phyloP scores from a whole-genome alignment of 169 alveolate genomes.

The Plasmodium falciparum region DNA sequence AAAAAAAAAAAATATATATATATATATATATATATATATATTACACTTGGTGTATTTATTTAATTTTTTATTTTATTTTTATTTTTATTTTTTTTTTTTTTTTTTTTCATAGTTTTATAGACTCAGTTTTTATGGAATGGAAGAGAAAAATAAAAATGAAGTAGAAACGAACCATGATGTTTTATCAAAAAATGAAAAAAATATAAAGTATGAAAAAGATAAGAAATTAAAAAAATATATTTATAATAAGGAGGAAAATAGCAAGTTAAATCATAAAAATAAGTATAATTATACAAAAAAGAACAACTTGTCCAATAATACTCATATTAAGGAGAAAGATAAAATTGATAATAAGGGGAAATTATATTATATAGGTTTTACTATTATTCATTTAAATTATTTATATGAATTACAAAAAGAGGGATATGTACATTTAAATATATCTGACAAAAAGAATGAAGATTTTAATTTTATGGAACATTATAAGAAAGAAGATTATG shows the following conservation, averaged over 20 bases:
- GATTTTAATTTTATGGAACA: slow-evolving; percentile 19
- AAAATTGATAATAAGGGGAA: slow-evolving; percentile 13
- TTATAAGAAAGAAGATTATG: slow-evolving; percentile 27
- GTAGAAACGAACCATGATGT: background rate
- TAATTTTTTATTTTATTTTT: background rate
- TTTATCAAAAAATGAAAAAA: background rate
- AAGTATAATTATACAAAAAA: too few relatives aligned
- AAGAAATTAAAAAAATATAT: background rate
- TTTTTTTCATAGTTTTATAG: slow-evolving; percentile 48
- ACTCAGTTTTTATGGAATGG: slow-evolving; percentile 52
- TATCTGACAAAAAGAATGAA: slow-evolving; percentile 46
- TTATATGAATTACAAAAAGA: slow-evolving; percentile 37
- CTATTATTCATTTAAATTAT: slow-evolving; percentile 50
- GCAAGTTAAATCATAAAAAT: background rate
- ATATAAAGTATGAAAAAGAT: background rate
- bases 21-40: slow-evolving; percentile 8
- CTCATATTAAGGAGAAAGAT: background rate
- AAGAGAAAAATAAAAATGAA: background rate
- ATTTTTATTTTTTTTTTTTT: background rate
- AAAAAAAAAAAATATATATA: background rate
- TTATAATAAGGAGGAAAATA: background rate
- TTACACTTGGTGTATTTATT: background rate
- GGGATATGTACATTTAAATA: slow-evolving; percentile 41
- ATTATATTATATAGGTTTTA: slow-evolving; percentile 52
- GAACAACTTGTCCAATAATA: background rate